Conservation (phyloP, 2,329 filamentous ascomycete species). For the Penicillium sp. region DNA sequence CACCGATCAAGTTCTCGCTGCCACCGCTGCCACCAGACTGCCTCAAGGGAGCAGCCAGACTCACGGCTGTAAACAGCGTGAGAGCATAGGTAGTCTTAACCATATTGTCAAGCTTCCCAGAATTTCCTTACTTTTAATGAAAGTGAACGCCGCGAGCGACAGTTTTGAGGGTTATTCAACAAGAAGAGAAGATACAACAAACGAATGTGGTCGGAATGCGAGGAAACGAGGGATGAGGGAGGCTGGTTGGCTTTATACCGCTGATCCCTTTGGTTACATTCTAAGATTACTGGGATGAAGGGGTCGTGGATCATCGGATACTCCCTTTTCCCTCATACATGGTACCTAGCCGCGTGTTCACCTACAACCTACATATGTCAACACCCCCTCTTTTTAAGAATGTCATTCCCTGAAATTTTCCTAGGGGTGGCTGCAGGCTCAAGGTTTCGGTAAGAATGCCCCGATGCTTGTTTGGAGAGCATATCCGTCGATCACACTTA, state of each 20-base stretch:
- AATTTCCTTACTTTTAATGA: constrained; percentile 9
- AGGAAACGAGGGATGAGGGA: constrained; percentile 3
- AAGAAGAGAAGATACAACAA: constrained; percentile 2
- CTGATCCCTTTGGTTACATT: constrained; percentile 17
- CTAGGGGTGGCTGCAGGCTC: constrained; percentile 9
- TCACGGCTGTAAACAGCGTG: constrained; percentile 24
- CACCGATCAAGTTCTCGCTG: constrained; percentile 17
- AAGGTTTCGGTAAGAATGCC: constrained; percentile 14
- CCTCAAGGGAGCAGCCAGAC: constrained; percentile 20
- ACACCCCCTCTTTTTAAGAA: constrained; percentile 18
- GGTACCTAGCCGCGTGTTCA: background rate
- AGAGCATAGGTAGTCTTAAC: constrained; percentile 25
- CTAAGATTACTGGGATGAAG: constrained; percentile 20
- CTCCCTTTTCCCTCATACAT: background rate
- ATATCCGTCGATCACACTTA: constrained; percentile 17
- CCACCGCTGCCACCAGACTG: constrained; percentile 9
- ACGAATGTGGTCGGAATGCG: constrained; percentile 19
- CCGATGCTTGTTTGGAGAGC: constrained; percentile 17
- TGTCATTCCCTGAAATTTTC: constrained; percentile 2
- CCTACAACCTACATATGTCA: constrained; percentile 1
- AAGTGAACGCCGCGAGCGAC: constrained; percentile 20
- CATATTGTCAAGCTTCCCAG: constrained; percentile 12
- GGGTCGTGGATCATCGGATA: constrained; percentile 4
- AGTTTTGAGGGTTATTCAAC: background rate
- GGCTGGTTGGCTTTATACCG: constrained; percentile 12